Evolutionary conservation across 1,139 yeast genomes (phyloP), one percentile per base, ranked within the genome.

Genomic region (Yamadazyma buinensis): DNA sequence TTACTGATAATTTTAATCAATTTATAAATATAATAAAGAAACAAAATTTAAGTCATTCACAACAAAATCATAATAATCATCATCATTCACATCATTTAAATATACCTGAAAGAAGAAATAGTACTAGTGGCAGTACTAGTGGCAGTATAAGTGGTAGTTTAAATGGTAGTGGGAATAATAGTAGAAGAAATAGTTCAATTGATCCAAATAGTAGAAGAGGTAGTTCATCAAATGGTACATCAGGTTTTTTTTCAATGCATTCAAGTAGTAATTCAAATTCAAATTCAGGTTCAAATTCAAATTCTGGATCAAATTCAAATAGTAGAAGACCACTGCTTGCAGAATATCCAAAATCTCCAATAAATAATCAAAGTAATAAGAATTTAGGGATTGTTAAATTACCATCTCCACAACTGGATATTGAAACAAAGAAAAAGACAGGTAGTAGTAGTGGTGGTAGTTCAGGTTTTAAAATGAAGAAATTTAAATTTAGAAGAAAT

Each of bases 1-100:
- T 64, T 27, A 45, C 49, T 33, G 67, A 61, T 40, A 55, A 59
- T 32, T 64, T 58, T 44, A 52, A 55, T 42, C 69, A 63, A 43
- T 65, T 61, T 32, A 42, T 58, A 25, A 50, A 47, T 35, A 37
- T 42, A 29, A 49, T 52, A 23, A 51, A 52, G 33, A 37, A 39
- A 30, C 45, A 42, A 30, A 29, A 40, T 23, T 32, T 7, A 15
- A 27, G 29, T 18, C 29, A 27, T 27, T 27, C 29, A 8, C 13
- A 15, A 27, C 29, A 27, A 18, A 15, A 29, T 15, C 23, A 28
- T 14, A 15, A 15, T 24, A 22, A 15, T 26, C 21, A 6, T 29
- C 35, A 12, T 15, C 21, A 17, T 5, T 17, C 19, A 17, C 19
- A 17, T n/a, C n/a, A n/a, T n/a, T n/a, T n/a, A n/a, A n/a, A n/a